These are phyloP conservation scores for Exutisphaerella laricina DNA, from an alignment of 2,329 filamentous ascomycete species.

Conservation along the genomic window DNA sequence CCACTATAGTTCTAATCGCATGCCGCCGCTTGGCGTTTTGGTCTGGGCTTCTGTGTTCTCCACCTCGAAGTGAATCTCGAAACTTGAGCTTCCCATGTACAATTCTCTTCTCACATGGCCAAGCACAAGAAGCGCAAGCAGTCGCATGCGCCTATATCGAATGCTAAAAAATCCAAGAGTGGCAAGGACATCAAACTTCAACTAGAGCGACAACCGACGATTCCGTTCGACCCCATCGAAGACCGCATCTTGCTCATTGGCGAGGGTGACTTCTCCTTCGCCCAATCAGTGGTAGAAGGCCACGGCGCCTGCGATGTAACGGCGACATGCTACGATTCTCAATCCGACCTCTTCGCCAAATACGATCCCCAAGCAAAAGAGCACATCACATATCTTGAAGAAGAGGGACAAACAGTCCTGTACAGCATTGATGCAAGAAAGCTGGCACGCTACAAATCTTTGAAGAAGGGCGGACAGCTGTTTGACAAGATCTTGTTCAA, in stretches of 20 bases:
- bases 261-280: constrained; percentile 75
- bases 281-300: constrained; percentile 58
- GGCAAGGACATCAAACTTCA: constrained; percentile 6
- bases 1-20: too few species aligned
- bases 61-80: not conserved
- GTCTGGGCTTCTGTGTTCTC: too few species aligned
- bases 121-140: constrained; percentile 28
- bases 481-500: constrained; percentile 88
- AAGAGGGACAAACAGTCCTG: constrained; percentile 45
- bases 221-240: constrained; percentile 59
- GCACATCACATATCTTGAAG: constrained; percentile 52
- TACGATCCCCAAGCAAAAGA: constrained; percentile 59
- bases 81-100: not conserved
- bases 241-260: constrained; percentile 71
- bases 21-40: too few species aligned
- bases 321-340: constrained; percentile 62
- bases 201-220: constrained; percentile 43
- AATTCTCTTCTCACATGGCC: constrained; percentile 13
- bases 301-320: constrained; percentile 63
- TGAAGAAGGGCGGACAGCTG: constrained; percentile 38
- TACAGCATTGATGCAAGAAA: constrained; percentile 65
- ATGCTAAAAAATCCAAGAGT: constrained; percentile 2
- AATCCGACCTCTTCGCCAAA: constrained; percentile 59
- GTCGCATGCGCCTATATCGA: constrained; percentile 3
- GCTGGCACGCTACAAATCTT: constrained; percentile 44